phyloP scores from a whole-genome alignment of 768 basidiomycete genomes.

The Leucocoprinus birnbaumii region DNA sequence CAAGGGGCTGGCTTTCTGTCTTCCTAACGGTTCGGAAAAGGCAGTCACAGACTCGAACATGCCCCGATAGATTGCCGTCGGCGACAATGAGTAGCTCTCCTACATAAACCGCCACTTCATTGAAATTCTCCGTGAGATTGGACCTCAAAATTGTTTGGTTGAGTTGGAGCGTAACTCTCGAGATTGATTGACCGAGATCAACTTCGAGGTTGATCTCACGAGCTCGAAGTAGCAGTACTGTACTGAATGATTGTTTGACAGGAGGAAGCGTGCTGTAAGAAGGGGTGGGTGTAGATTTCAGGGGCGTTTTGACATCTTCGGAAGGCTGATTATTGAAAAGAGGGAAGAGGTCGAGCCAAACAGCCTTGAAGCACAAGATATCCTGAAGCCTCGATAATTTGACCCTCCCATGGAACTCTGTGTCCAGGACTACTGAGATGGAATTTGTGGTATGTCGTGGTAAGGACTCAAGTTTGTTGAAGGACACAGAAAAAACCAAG shows the following conservation, averaged over 20 bases:
- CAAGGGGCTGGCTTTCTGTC: constrained; percentile 31
- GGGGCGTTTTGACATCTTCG: constrained; percentile 12
- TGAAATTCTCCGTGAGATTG: constrained; percentile 53
- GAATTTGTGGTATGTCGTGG: constrained; percentile 39
- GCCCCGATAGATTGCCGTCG: constrained; percentile 69
- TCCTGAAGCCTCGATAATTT: constrained; percentile 88
- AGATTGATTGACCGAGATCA: constrained; percentile 87
- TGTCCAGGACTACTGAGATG: constrained; percentile 79
- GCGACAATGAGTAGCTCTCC: constrained; percentile 66
- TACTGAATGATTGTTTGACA: constrained; percentile 47
- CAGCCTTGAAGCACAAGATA: constrained; percentile 91
- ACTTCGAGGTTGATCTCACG: constrained; percentile 71
- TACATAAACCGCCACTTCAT: constrained; percentile 66
- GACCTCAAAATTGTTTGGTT: constrained; percentile 63
- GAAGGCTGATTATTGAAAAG: constrained; percentile 49
- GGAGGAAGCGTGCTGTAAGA: constrained; percentile 15
- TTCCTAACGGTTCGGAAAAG: constrained; percentile 72
- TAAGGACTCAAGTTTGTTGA: constrained; percentile 47
- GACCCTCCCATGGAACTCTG: constrained; percentile 76
- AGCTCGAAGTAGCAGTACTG: constrained; percentile 64
- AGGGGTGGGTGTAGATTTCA: constrained; percentile 20
- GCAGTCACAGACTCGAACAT: constrained; percentile 62
- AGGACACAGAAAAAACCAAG: constrained; percentile 73
- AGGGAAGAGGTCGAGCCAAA: constrained; percentile 89
- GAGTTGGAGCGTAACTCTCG: constrained; percentile 63